Evolutionary conservation across 2,329 filamentous ascomycete genomes (phyloP), one percentile per base, ranked within the genome.

Genomic region (Colletotrichum cuscutae): DNA sequence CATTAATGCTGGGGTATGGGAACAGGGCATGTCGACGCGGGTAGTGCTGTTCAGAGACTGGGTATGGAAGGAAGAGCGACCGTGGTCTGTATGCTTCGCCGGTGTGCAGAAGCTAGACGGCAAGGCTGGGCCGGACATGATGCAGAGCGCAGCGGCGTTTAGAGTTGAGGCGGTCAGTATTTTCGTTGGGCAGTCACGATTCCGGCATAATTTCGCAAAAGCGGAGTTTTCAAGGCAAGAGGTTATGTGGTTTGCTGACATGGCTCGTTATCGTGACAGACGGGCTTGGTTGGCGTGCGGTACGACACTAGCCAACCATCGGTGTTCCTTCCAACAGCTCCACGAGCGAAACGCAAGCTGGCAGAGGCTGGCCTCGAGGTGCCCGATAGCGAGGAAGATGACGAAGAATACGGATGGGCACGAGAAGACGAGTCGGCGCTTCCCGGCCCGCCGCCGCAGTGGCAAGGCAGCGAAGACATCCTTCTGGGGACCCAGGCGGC

Each of bases 31-130:
- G 49, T 89, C 90, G 74, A 93, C 91, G 54, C 88, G 95, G 66
- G 81, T 98, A 73, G 92, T 93, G 28, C 82, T 98, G 42, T 97
- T 97, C 81, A 89, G 93, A 77, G 94, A 98, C 83, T 95, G 90
- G 89, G 88, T 86, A 74, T 89, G 87, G 83, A 82, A 83, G 65
- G 82, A 83, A 56, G 82, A 83, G 57, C 82, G 81, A 22, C 82
- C 85, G 28, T 84, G 85, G 72, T 86, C 87, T 76, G 81, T 89
- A 56, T 87, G 89, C 70, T 86, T 93, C 76, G 90, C 87, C 12
- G 91, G 91, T 62, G 83, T 94, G 12, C 88, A 93, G 78, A 94
- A 93, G 80, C 81, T 89, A 49, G 87, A 90, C 75, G 91, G 92
- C 8, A 88, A 86, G 77, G 77, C 78, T 2, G 79, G 80, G 28